Evolutionary conservation across 2,329 filamentous ascomycete species (phyloP).

Genomic region (Sphaerulina musiva): DNA sequence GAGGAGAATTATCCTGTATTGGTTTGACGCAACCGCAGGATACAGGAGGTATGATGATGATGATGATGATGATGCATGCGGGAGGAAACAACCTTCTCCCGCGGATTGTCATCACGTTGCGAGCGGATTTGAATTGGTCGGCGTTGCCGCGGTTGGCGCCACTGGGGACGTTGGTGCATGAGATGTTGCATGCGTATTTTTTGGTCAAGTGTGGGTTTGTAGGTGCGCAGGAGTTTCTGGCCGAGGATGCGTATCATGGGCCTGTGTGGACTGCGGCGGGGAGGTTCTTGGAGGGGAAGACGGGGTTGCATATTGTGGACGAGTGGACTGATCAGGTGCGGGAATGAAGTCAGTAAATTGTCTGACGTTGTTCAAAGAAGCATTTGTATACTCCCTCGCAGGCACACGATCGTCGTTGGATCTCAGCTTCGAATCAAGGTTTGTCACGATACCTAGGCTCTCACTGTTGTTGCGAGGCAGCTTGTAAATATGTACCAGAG

Average conservation of each 20-base stretch:
- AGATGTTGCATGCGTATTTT: constrained; percentile 14
- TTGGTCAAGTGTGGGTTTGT: constrained; percentile 4
- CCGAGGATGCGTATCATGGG: background rate
- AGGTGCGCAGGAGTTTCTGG: background rate
- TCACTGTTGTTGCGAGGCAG: too few species aligned
- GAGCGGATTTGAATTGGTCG: constrained; percentile 2
- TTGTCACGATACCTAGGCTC: too few species aligned
- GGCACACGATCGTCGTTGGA: too few species aligned
- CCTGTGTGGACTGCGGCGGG: background rate
- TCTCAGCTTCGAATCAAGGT: too few species aligned
- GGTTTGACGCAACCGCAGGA: background rate
- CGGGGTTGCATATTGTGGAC: background rate
- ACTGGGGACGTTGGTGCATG: constrained; percentile 6
- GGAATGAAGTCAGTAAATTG: too few species aligned
- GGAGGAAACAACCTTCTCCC: background rate
- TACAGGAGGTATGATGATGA: background rate
- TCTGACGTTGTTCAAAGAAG: too few species aligned
- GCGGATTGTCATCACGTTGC: background rate
- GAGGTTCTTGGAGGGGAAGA: background rate
- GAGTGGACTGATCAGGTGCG: background rate
- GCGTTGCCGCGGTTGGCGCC: background rate
- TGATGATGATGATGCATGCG: too few species aligned
- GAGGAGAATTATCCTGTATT: background rate
- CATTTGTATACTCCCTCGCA: too few species aligned
- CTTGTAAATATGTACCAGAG: too few species aligned